Conservation (phyloP, 495 filamentous ascomycete species). For the Talaromyces proteolyticus region DNA sequence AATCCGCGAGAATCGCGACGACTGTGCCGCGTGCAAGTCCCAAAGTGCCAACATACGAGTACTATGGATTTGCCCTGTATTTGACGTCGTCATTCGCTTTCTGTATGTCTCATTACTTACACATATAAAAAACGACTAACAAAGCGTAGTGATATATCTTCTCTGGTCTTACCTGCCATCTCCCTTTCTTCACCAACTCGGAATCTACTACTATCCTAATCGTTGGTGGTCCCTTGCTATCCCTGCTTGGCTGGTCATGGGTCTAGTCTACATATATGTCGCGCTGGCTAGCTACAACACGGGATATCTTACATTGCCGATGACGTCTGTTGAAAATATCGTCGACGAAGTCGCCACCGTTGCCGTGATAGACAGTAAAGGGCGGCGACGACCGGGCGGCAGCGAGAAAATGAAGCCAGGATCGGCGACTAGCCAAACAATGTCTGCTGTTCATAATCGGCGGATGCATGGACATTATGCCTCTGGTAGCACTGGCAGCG, state of each 20-base stretch:
- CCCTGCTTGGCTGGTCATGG: conserved; percentile 83
- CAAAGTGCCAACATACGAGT: conserved; percentile 95
- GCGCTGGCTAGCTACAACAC: conserved; percentile 90
- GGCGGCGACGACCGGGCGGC: conserved; percentile 45
- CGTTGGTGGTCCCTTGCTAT: conserved; percentile 96
- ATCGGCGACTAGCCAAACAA: conserved; percentile 40
- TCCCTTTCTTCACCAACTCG: conserved; percentile 84
- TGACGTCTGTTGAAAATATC: conserved; percentile 79
- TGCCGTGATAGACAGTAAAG: conserved; percentile 71
- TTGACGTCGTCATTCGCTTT: conserved; percentile 76
- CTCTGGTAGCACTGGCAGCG: conserved; percentile 7
- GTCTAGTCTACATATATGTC: conserved; percentile 86
- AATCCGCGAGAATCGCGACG: conserved; percentile 56
- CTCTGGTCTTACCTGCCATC: conserved; percentile 93
- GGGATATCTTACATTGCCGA: conserved; percentile 73
- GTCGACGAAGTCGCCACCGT: conserved; percentile 87
- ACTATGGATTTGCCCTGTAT: conserved; percentile 97
- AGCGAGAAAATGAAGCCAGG: conserved; percentile 39
- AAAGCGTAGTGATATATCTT: conserved; percentile 64
- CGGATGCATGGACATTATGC: conserved; percentile 27
- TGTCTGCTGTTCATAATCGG: conserved; percentile 38
- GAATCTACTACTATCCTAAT: conserved; percentile 94
- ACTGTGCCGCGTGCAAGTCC: conserved; percentile 83
- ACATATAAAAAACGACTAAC: neutral
- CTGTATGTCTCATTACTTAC: conserved; percentile 25